Percentiles rank a stretch among this genome's conserved stretches.
These are phyloP conservation scores for Annulohypoxylon maeteangense DNA, from an alignment of 495 filamentous ascomycete species.

Conservation along the genomic window DNA sequence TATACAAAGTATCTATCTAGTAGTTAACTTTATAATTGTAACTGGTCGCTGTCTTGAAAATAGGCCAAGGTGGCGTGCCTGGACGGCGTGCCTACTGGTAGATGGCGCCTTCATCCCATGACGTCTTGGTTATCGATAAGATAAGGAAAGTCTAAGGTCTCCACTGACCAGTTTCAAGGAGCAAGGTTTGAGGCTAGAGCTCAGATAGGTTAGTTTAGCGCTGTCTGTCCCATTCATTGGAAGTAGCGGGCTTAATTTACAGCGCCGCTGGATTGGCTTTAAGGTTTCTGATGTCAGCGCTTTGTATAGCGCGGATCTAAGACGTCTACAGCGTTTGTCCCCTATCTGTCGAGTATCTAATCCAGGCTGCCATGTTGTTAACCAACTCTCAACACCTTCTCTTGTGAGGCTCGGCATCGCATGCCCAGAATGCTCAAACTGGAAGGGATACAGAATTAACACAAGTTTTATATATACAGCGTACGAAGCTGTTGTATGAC, in stretches of 20 bases:
- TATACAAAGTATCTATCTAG: not conserved
- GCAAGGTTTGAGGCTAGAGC: slow-evolving; percentile 1
- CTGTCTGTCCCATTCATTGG: not conserved
- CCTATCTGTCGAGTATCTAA: not conserved
- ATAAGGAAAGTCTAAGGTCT: not conserved
- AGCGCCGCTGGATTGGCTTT: slow-evolving; percentile 3
- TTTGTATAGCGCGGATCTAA: not conserved
- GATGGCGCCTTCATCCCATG: slow-evolving; percentile 15
- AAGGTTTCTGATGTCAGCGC: slow-evolving; percentile 39
- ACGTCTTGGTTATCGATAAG: slow-evolving; percentile 41
- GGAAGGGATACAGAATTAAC: not conserved
- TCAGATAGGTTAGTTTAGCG: not conserved
- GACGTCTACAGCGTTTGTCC: not conserved
- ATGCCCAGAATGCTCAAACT: slow-evolving; percentile 6
- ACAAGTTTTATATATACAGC: not conserved
- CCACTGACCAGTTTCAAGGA: not conserved
- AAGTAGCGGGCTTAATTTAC: not conserved
- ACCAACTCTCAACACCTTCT: not conserved
- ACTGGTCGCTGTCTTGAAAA: not conserved
- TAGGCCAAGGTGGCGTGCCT: not conserved
- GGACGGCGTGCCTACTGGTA: no score
- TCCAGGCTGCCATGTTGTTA: slow-evolving; percentile 6
- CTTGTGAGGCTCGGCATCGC: not conserved
- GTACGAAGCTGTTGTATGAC: not conserved
- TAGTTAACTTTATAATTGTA: not conserved